phyloP scores from a whole-genome alignment of 164 flowering plant species.

The Liquidambar formosana region DNA sequence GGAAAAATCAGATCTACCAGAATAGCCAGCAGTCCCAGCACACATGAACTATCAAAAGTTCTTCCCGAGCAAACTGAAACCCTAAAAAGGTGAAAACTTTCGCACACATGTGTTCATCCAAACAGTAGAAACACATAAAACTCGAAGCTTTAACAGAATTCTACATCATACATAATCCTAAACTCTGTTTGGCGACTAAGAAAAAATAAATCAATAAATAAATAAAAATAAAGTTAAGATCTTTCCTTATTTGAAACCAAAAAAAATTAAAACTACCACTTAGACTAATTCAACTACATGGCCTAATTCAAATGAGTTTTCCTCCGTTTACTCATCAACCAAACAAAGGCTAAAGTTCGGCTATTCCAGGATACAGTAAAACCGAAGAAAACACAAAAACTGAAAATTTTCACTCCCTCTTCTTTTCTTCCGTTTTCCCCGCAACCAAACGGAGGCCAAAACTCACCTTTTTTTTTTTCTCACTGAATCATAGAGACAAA shows the following conservation, averaged over 20 bases:
- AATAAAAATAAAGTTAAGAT: background rate
- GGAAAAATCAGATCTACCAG: background rate
- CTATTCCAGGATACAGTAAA: no score
- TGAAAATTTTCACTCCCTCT: background rate
- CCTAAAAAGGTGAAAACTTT: background rate
- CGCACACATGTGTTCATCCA: background rate
- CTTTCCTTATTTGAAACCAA: background rate
- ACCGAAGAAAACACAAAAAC: background rate
- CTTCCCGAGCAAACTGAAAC: background rate
- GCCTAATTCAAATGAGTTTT: background rate
- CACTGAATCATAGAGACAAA: no score
- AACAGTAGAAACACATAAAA: background rate
- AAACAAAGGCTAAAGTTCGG: background rate
- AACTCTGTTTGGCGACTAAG: background rate
- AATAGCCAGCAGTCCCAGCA: background rate
- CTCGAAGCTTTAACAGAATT: background rate
- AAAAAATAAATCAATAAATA: background rate
- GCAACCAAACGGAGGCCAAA: no score
- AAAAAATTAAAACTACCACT: background rate
- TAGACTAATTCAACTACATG: no score
- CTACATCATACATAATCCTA: background rate
- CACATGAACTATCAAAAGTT: no score
- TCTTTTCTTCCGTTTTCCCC: no score
- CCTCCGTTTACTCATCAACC: background rate
- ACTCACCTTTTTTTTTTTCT: no score